A percentile compares a stretch with the other conserved stretches of the same genome.
Evolutionary conservation across 2,329 filamentous ascomycete genomes (phyloP).

Genomic region (Pseudogymnoascus sp.): DNA sequence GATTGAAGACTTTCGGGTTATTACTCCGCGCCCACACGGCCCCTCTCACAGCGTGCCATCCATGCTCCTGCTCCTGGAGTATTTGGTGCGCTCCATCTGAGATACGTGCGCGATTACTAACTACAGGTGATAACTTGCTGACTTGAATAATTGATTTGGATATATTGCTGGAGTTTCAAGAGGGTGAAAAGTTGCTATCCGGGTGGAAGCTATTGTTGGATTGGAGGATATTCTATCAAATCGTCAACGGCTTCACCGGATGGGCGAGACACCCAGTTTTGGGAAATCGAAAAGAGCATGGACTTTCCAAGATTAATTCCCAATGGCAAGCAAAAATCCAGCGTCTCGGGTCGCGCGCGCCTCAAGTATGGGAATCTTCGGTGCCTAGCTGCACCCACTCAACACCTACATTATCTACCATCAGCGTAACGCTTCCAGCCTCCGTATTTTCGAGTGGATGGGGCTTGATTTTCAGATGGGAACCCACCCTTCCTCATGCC

Average conservation of each 20-base stretch:
- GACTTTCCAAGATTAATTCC: background rate
- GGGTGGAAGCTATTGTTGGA: background rate
- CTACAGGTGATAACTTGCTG: background rate
- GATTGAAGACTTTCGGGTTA: background rate
- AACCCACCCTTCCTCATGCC: background rate
- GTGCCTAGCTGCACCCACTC: background rate
- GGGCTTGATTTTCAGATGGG: background rate
- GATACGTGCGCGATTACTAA: background rate
- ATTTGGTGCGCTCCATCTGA: background rate
- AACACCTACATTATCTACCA: background rate
- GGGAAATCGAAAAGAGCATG: no score
- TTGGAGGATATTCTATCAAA: background rate
- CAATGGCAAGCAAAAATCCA: background rate
- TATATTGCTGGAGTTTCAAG: conserved; percentile 2
- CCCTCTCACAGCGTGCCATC: background rate
- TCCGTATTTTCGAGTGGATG: background rate
- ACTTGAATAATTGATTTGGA: background rate
- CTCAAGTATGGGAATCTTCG: background rate
- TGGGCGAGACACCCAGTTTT: background rate
- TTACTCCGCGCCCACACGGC: background rate
- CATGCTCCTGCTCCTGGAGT: background rate
- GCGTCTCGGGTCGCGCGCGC: conserved; percentile 4
- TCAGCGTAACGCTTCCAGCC: background rate
- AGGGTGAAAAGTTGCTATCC: background rate
- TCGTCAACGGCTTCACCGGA: background rate